Base-by-base conservation (phyloP, 2,329 filamentous ascomycete species). In the Colletotrichum kahawae region DNA sequence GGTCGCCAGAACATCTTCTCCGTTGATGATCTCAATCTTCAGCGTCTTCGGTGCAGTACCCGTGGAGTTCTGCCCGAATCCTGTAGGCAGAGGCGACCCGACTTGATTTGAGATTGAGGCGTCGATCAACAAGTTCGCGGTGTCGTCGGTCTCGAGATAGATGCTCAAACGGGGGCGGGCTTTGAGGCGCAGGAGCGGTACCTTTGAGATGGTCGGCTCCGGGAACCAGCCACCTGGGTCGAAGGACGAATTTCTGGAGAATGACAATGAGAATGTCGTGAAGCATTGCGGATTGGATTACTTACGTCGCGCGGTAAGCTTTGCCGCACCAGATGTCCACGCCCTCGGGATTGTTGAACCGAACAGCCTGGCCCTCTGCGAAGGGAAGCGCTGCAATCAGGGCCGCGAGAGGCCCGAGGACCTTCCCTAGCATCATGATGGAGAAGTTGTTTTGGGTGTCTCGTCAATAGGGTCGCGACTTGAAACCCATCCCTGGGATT, bases 131-230 rank as follows among this genome's bases (percentile, higher is more conserved):
- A 89, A 86, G 21, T 86, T 84, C 4, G 82, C 87, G 5, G 78
- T 75, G 4, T 76, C 67, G 71, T 89, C 87, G 59, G 80, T 83
- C 18, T 83, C 83, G 3, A 89, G 81, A 67, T 88, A 89, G 59
- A 89, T 81, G 78, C 83, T 88, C 78, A 88, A 85, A 2, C 87
- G 84, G 8, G 88, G 85, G 38, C 82, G 82, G 77, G 88, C 82
- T 65, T 87, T 86, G 54, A 89, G 79, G 70, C 88, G 78, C 3
- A 89, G 78, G 33, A 85, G 83, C 4, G 84, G 83, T 0, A 81
- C 76, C 43, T 78, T 74, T 34, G 82, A 76, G 70, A 81, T 75
- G 1, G 79, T 71, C 1, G 87, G 86, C 74, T 83, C 82, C 13
- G 82, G 77, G 1, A 83, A 85, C 77, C 87, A 82, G 6, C 87